phyloP scores from a whole-genome alignment of 2,329 filamentous ascomycete genomes.

The Pseudocercospora musae region DNA sequence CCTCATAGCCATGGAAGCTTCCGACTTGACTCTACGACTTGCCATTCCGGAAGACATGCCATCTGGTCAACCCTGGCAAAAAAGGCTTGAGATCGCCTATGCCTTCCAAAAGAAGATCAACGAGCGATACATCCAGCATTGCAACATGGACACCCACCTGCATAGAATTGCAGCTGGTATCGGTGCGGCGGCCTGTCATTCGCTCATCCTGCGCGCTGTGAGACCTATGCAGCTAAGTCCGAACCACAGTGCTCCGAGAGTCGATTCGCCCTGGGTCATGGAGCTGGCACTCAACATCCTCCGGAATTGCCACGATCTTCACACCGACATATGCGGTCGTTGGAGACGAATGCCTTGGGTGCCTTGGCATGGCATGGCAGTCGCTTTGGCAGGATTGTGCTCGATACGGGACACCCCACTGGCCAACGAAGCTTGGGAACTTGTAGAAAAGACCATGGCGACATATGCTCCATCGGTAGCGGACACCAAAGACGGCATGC shows the following conservation, averaged over 20 bases:
- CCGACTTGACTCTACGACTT: conserved; percentile 16
- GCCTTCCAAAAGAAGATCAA: conserved; percentile 22
- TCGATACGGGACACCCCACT: conserved; percentile 46
- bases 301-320: conserved; percentile 30
- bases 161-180: conserved; percentile 25
- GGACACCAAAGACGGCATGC: conserved; percentile 49
- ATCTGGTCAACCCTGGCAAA: conserved; percentile 28
- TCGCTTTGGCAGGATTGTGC: conserved; percentile 53
- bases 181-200: conserved; percentile 21
- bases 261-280: conserved; percentile 34
- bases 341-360: conserved; percentile 54
- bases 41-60: conserved; percentile 16
- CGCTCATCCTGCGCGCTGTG: conserved; percentile 31
- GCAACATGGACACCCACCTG: conserved; percentile 21
- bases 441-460: conserved; percentile 48
- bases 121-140: conserved; percentile 28
- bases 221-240: conserved; percentile 28
- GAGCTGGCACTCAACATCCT: conserved; percentile 46
- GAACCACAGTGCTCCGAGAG: conserved; percentile 26
- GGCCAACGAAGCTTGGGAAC: conserved; percentile 50
- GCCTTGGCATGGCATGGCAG: conserved; percentile 56
- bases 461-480: conserved; percentile 47
- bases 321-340: conserved; percentile 34
- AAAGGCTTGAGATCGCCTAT: conserved; percentile 30
- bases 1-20: conserved; percentile 19